Percentiles rank a stretch among this genome's conserved stretches.
Conservation (phyloP, 208 protist genomes). For the Kentomonas sorsogonicus region DNA sequence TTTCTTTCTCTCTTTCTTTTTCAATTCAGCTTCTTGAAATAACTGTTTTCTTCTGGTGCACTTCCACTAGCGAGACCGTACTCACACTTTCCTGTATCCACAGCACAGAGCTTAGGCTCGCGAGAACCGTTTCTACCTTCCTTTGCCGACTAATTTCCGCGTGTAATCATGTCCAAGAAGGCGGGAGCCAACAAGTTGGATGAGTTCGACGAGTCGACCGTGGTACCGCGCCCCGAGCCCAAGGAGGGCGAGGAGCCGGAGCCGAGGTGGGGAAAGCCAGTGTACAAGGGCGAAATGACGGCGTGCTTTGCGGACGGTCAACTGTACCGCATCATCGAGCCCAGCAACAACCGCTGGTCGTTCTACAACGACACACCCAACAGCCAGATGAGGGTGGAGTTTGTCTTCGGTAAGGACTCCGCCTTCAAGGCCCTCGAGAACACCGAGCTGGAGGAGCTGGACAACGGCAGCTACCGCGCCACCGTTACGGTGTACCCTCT, state of each 20-base stretch:
- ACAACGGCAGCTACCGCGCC: constrained; percentile 39
- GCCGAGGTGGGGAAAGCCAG: constrained; percentile 22
- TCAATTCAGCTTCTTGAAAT: too few relatives aligned
- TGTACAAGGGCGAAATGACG: constrained; percentile 48
- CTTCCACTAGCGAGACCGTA: background rate
- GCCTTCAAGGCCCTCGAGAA: constrained; percentile 58
- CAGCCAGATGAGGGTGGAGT: constrained; percentile 71
- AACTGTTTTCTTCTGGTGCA: constrained; percentile 1
- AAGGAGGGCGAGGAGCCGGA: constrained; percentile 23
- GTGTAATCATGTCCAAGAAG: constrained; percentile 2
- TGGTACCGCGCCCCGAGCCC: constrained; percentile 20
- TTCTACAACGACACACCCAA: constrained; percentile 83
- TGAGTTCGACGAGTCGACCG: constrained; percentile 74
- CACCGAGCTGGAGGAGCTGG: constrained; percentile 34
- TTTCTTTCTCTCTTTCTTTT: too few relatives aligned
- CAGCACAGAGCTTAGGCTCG: background rate
- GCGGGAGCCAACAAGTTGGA: constrained; percentile 51
- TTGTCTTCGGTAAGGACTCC: constrained; percentile 61
- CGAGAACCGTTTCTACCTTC: background rate
- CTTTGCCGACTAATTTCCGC: background rate
- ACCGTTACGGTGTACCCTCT: constrained; percentile 64
- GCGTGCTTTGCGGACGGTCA: constrained; percentile 64
- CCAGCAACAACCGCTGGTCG: constrained; percentile 56
- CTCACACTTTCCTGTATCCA: background rate
- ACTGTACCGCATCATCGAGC: constrained; percentile 68